These are phyloP conservation scores for Ophiobolus disseminans DNA, from an alignment of 2,329 filamentous ascomycete genomes.

Conservation along the genomic window DNA sequence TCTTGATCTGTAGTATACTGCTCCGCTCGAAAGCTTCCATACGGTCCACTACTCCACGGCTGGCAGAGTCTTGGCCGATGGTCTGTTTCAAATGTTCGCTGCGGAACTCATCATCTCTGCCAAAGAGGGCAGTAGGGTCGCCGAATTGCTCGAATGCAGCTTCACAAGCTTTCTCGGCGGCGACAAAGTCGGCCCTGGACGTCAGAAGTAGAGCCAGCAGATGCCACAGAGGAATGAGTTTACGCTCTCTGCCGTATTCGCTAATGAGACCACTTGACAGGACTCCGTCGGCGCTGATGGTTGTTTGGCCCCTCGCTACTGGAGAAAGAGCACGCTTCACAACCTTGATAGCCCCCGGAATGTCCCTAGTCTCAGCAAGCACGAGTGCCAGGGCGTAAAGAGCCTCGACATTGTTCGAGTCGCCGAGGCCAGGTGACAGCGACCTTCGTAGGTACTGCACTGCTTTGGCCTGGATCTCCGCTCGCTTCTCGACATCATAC, in stretches of 20 bases:
- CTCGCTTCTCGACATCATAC: conserved; percentile 73
- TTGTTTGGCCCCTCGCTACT: conserved; percentile 46
- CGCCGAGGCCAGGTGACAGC: conserved; percentile 70
- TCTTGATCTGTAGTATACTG: conserved; percentile 89
- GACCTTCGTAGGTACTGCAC: conserved; percentile 77
- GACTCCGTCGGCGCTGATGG: conserved; percentile 41
- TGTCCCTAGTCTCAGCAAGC: conserved; percentile 84
- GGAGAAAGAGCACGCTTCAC: conserved; percentile 77
- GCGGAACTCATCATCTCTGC: conserved; percentile 64
- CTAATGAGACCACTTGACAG: conserved; percentile 33
- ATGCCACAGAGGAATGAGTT: conserved; percentile 87
- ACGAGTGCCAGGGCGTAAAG: conserved; percentile 83
- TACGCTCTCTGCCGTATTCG: conserved; percentile 61
- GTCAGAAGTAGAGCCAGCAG: conserved; percentile 85
- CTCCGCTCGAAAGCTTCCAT: conserved; percentile 87
- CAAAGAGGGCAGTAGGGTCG: conserved; percentile 73
- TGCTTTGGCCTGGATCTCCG: conserved; percentile 78
- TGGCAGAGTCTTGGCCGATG: conserved; percentile 19
- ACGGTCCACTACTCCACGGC: conserved; percentile 70
- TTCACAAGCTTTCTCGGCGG: conserved; percentile 83
- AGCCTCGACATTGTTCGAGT: conserved; percentile 73
- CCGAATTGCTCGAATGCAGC: conserved; percentile 91
- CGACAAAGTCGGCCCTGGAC: conserved; percentile 81
- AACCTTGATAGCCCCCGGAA: conserved; percentile 80
- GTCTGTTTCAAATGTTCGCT: conserved; percentile 70